A percentile compares a stretch with the other conserved stretches of the same genome.
phyloP scores from a whole-genome alignment of 2,329 filamentous ascomycete genomes.

The Bipolaris cookei region DNA sequence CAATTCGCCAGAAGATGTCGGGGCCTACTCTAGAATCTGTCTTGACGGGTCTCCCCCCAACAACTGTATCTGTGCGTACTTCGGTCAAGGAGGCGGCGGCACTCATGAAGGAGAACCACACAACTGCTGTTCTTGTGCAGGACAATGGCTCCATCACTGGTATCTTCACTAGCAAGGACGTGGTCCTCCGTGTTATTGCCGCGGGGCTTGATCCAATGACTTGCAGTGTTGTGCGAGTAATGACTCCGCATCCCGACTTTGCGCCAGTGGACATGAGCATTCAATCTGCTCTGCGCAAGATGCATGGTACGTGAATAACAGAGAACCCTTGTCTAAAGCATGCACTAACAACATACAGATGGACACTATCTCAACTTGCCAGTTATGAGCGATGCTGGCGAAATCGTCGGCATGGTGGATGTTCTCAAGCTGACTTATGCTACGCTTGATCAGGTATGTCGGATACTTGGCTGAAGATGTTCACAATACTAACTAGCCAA shows the following conservation, averaged over 20 bases:
- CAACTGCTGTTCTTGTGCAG: conserved; percentile 92
- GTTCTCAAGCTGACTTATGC: conserved; percentile 98
- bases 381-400: conserved; percentile 95
- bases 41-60: conserved; percentile 87
- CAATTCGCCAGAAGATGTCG: conserved; percentile 94
- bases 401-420: conserved; percentile 99
- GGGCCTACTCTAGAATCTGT: conserved; percentile 95
- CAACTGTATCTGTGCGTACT: conserved; percentile 92
- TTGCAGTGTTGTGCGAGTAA: conserved; percentile 97
- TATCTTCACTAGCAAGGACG: conserved; percentile 99
- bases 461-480: neutral
- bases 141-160: conserved; percentile 97
- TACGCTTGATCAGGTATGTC: conserved; percentile 85
- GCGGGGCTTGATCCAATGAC: conserved; percentile 91
- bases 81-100: conserved; percentile 95
- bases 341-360: conserved; percentile 62
- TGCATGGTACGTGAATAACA: conserved; percentile 77
- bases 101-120: conserved; percentile 99
- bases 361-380: conserved; percentile 97
- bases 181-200: conserved; percentile 95
- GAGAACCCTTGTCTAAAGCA: neutral
- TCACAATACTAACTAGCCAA: conserved; percentile 13
- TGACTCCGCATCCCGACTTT: conserved; percentile 99
- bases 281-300: conserved; percentile 95
- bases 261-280: conserved; percentile 99